These are phyloP conservation scores for Ormosia semicastrata DNA, from an alignment of 306 rosid genomes.

Conservation along the genomic window DNA sequence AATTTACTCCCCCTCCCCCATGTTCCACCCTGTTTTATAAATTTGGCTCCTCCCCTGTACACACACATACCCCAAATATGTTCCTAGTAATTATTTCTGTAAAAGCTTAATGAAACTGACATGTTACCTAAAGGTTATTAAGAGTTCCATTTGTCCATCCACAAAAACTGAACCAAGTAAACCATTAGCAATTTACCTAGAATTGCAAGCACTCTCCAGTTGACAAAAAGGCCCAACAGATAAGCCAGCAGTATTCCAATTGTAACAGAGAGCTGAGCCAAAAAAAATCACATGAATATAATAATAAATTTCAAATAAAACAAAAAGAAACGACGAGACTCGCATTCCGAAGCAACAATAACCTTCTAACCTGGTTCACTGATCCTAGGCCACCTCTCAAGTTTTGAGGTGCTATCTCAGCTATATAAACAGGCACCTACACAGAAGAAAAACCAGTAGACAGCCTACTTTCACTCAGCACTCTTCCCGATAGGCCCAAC, in stretches of 20 bases:
- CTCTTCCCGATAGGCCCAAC: background rate
- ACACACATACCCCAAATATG: background rate
- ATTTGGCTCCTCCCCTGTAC: background rate
- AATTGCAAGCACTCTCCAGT: slow-evolving; percentile 84
- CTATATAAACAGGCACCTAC: slow-evolving; percentile 90
- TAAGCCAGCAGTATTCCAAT: slow-evolving; percentile 76
- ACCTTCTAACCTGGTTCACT: slow-evolving; percentile 68
- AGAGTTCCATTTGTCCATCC: background rate
- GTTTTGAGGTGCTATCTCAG: slow-evolving; percentile 86
- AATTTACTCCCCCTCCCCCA: background rate
- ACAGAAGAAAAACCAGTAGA: background rate
- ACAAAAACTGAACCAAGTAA: slow-evolving; percentile 24
- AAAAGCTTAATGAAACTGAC: background rate
- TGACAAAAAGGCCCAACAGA: slow-evolving; percentile 70
- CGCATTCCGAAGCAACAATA: slow-evolving; percentile 7
- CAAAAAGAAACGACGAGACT: background rate
- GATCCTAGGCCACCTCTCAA: slow-evolving; percentile 86
- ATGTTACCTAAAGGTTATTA: background rate
- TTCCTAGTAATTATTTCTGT: background rate
- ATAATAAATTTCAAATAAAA: background rate
- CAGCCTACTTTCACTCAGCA: slow-evolving; percentile 24
- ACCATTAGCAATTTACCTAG: slow-evolving; percentile 49
- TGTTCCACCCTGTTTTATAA: background rate
- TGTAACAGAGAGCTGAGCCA: slow-evolving; percentile 70
- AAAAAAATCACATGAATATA: background rate